Conservation (phyloP, 2,329 filamentous ascomycete genomes). For the Epichloe typhina region DNA sequence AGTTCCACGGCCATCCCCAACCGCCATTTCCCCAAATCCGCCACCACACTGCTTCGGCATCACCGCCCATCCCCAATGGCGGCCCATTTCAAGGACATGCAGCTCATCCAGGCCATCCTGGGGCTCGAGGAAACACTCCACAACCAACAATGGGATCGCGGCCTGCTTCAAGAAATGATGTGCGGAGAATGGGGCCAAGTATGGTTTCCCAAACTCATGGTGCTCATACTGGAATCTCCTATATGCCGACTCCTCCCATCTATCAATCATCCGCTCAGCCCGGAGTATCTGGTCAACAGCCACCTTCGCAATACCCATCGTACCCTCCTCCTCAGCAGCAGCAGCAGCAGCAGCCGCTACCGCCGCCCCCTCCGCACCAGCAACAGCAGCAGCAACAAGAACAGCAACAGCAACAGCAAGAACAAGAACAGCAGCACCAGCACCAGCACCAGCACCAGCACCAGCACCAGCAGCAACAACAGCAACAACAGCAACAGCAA, state of each 20-base stretch:
- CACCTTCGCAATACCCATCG: conserved; percentile 25
- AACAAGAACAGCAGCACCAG: accelerated
- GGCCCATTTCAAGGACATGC: conserved; percentile 48
- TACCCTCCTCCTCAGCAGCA: conserved; percentile 20
- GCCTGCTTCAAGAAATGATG: conserved; percentile 63
- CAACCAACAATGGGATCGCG: conserved; percentile 58
- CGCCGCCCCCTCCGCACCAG: neutral
- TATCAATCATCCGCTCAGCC: conserved; percentile 41
- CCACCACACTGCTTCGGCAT: conserved; percentile 72
- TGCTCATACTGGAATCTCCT: conserved; percentile 52
- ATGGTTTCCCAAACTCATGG: conserved; percentile 56
- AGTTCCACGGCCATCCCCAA: conserved; percentile 47
- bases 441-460: conserved; percentile 13
- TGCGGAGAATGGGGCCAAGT: conserved; percentile 61
- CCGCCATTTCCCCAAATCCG: conserved; percentile 67
- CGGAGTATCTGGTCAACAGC: conserved; percentile 22
- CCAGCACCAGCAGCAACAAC: accelerated
- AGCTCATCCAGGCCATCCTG: conserved; percentile 23
- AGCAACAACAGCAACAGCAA: neutral
- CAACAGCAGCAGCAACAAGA: neutral
- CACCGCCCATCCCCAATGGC: conserved; percentile 74
- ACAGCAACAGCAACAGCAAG: neutral
- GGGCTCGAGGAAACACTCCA: conserved; percentile 63
- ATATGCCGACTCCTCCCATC: conserved; percentile 74
- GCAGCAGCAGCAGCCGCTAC: conserved; percentile 20